Evolutionary conservation across 2,329 filamentous ascomycete genomes (phyloP).

Genomic region (Penicillium thymicola): DNA sequence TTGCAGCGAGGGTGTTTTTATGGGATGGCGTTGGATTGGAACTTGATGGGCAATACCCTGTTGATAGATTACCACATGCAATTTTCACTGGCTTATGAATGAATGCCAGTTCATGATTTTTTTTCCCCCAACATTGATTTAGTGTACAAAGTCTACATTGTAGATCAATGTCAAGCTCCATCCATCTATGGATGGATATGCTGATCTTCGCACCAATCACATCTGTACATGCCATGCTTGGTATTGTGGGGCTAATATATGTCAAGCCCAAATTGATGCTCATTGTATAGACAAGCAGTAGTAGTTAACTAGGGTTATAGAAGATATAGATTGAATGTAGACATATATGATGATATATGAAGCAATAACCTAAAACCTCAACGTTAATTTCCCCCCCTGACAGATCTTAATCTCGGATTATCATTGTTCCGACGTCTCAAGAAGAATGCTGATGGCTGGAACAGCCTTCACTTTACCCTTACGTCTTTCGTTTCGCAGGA

Average conservation of each 20-base stretch:
- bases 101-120: conserved; percentile 2
- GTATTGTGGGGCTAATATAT: background rate
- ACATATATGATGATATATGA: conserved; percentile 8
- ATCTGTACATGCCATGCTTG: background rate
- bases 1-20: conserved; percentile 14
- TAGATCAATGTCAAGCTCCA: background rate
- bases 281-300: background rate
- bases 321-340: background rate
- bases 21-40: conserved; percentile 15
- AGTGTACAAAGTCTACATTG: background rate
- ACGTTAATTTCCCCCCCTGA: conserved; percentile 12
- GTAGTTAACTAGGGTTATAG: too few species aligned
- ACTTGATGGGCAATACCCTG: conserved; percentile 21
- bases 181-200: background rate
- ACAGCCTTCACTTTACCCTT: conserved; percentile 12
- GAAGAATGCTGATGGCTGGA: conserved; percentile 15
- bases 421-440: conserved; percentile 26
- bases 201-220: conserved; percentile 4
- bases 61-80: conserved; percentile 14
- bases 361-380: conserved; percentile 10
- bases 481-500: conserved; percentile 16
- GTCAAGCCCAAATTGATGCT: background rate
- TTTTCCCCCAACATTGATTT: background rate
- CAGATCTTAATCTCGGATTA: conserved; percentile 29
- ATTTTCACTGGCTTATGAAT: conserved; percentile 6